Evolutionary conservation across 768 basidiomycete species (phyloP).

Genomic region (Suillus decipiens): DNA sequence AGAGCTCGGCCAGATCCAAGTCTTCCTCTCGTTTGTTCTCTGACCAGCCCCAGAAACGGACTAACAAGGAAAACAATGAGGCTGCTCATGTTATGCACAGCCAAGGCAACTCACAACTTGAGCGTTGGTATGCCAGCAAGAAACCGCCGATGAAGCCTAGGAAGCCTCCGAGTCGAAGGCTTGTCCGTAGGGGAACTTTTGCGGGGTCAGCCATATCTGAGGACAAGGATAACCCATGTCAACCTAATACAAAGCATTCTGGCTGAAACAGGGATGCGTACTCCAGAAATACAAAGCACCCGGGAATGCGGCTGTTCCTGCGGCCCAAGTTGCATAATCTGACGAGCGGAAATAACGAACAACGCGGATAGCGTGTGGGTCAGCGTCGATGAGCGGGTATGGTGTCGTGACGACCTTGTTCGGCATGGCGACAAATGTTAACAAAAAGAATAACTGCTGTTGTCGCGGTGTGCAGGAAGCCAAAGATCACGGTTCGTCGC

Average conservation of each 20-base stretch:
- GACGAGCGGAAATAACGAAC: constrained; percentile 85
- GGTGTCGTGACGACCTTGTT: constrained; percentile 59
- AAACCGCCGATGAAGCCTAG: constrained; percentile 92
- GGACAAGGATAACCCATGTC: constrained; percentile 14
- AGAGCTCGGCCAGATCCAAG: constrained; percentile 76
- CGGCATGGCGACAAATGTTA: constrained; percentile 29
- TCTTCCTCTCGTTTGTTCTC: constrained; percentile 86
- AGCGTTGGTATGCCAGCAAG: constrained; percentile 89
- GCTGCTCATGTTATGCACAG: not conserved
- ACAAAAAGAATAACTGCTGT: constrained; percentile 2
- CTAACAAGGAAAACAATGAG: constrained; percentile 39
- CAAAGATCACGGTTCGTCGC: constrained; percentile 1
- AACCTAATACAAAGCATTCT: constrained; percentile 8
- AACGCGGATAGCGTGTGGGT: constrained; percentile 88
- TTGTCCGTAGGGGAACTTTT: constrained; percentile 38
- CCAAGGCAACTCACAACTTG: constrained; percentile 62
- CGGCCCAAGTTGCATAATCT: constrained; percentile 87
- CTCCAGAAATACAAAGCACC: constrained; percentile 81
- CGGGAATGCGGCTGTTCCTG: constrained; percentile 79
- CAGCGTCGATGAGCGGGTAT: constrained; percentile 91
- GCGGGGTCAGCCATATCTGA: constrained; percentile 50
- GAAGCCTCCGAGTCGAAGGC: constrained; percentile 60
- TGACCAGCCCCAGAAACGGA: constrained; percentile 94
- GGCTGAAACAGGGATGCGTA: constrained; percentile 38
- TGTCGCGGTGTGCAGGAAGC: constrained; percentile 2